Evolutionary conservation across 306 rosid species (phyloP).

Genomic region (Dalbergia oliveri): DNA sequence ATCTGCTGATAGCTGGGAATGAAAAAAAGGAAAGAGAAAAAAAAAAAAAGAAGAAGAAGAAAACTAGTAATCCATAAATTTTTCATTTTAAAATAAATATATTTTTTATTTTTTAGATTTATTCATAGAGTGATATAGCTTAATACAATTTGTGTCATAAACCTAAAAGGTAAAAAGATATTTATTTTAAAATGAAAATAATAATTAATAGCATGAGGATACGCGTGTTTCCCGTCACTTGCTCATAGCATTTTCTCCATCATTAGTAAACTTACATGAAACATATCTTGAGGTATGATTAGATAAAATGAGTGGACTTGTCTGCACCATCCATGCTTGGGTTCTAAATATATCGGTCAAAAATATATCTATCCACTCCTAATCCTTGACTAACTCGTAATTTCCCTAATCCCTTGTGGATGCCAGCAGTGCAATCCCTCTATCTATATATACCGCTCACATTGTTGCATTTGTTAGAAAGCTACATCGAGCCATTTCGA

Average conservation of each 20-base stretch:
- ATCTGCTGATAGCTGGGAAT: neutral
- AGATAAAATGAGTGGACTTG: neutral
- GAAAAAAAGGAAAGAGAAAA: neutral
- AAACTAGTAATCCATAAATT: neutral
- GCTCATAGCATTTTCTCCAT: neutral
- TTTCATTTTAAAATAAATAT: too few relatives aligned
- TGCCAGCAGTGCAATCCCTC: too few relatives aligned
- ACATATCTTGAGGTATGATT: neutral
- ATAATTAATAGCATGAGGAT: neutral
- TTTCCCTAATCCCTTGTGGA: too few relatives aligned
- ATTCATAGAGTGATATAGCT: too few relatives aligned
- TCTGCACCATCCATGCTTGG: neutral
- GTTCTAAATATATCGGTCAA: too few relatives aligned
- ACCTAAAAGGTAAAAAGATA: too few relatives aligned
- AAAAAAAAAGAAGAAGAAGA: neutral
- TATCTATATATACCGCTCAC: neutral
- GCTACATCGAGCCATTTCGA: too few relatives aligned
- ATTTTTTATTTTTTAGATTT: too few relatives aligned
- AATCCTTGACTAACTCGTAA: too few relatives aligned
- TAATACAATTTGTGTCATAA: too few relatives aligned
- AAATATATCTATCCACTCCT: too few relatives aligned
- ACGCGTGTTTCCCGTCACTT: neutral
- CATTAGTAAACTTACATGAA: slow-evolving; percentile 2
- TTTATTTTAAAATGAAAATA: neutral
- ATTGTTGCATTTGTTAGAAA: neutral